Percentiles rank a stretch among this genome's conserved stretches.
Evolutionary conservation across 352 stramenopile genomes (phyloP).

Genomic region (Globisporangium acanthophoron): DNA sequence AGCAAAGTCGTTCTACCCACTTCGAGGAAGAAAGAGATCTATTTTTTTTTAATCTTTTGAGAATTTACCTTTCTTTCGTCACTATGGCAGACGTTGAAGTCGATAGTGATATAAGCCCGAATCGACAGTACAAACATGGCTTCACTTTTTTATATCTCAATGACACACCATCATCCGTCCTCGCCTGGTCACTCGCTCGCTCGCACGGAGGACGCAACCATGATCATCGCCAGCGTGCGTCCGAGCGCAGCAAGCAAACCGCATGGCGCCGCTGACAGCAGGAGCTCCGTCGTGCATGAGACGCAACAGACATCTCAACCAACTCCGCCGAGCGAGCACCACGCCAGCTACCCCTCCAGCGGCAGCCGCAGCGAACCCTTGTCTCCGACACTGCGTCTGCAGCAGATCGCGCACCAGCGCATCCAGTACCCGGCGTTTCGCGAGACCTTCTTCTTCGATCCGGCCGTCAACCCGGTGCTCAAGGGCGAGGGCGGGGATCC

Average conservation of each 20-base stretch:
- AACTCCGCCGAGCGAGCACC: neutral
- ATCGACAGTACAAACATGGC: neutral
- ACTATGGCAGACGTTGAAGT: neutral
- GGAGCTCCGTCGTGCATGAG: neutral
- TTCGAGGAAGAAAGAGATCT: slow-evolving; percentile 45
- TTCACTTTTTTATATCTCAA: neutral
- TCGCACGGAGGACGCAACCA: neutral
- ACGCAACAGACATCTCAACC: neutral
- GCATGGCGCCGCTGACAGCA: neutral
- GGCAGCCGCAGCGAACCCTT: neutral
- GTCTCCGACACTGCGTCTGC: neutral
- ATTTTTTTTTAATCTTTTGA: slow-evolving; percentile 50
- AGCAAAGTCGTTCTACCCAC: slow-evolving; percentile 38
- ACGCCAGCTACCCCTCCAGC: neutral
- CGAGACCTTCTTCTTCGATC: slow-evolving; percentile 59
- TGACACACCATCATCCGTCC: too few relatives aligned
- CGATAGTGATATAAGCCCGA: neutral
- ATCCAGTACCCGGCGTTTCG: slow-evolving; percentile 52
- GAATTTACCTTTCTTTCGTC: slow-evolving; percentile 29
- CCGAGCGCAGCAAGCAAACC: neutral
- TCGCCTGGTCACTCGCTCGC: too few relatives aligned
- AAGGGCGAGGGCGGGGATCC: slow-evolving; percentile 29
- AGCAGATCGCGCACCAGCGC: slow-evolving; percentile 11
- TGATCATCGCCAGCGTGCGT: slow-evolving; percentile 13
- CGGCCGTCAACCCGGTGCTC: slow-evolving; percentile 38